Evolutionary conservation across 345 rosid species (phyloP), one percentile per base, ranked within the genome.

Genomic region (Brassica cretica): DNA sequence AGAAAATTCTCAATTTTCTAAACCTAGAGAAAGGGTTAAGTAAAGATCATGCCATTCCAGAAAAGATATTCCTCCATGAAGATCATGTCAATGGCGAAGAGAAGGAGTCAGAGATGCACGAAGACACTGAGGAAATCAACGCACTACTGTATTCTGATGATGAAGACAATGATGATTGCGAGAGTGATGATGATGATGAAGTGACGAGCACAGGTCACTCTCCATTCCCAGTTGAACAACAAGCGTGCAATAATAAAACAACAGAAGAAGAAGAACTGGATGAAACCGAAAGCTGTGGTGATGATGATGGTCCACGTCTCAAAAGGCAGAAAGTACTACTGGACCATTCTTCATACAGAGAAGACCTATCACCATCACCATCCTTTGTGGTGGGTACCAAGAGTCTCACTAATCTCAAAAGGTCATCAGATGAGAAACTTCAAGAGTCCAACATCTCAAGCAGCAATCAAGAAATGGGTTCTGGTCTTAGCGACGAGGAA

Each of bases 51-150:
- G 64, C 80, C 61, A 32, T 62, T 77, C 78, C 64, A 3, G 56
- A 60, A n/a, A 80, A 79, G 73, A 78, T 65, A 9, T 51, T 74
- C 30, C 63, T 83, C 5, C 76, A 18, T 27, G 82, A 85, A 80
- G 80, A 79, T 75, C 73, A 30, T 70, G 89, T 76, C 51, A 51
- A 78, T 72, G 87, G 71, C 33, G 84, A 83, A 75, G 85, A 80
- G 88, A 87, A 85, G 73, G 88, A 81, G 71, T 84, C 86, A 58
- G 98, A 94, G 78, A 87, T 89, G 97, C 98, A 87, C 35, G 98
- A 95, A 80, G 97, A 95, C 87, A 91, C 97, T 3, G 99, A 93
- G 25, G 99, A 95, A 85, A 77, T 95, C 68, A 85, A 95, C 78
- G 99, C 99, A 1, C 78, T 95, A 10, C 85, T 95, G 67, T 93